Evolutionary conservation across 768 basidiomycete genomes (phyloP).

Genomic region (Butyriboletus loyo): DNA sequence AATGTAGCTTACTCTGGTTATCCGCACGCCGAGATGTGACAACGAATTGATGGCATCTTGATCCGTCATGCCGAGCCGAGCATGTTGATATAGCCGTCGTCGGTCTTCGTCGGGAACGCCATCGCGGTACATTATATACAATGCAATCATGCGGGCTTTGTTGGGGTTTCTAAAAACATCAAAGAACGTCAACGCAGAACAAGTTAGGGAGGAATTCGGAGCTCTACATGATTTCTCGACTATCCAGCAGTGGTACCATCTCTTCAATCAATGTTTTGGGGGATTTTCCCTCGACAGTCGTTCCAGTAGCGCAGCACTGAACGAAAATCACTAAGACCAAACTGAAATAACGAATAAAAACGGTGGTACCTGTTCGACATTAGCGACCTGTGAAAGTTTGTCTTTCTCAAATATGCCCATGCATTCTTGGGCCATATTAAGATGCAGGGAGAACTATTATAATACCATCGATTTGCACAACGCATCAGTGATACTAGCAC

Average conservation of each 20-base stretch:
- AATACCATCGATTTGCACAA: not conserved
- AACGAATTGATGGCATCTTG: conserved; percentile 93
- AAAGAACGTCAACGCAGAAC: not conserved
- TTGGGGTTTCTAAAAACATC: conserved; percentile 61
- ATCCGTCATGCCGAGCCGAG: conserved; percentile 79
- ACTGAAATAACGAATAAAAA: not conserved
- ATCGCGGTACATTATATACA: conserved; percentile 92
- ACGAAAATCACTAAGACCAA: not conserved
- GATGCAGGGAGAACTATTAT: conserved; percentile 85
- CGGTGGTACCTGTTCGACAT: conserved; percentile 78
- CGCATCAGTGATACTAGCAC: conserved; percentile 4
- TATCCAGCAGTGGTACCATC: conserved; percentile 95
- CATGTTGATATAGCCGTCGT: conserved; percentile 92
- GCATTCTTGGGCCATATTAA: conserved; percentile 97
- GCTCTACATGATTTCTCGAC: conserved; percentile 75
- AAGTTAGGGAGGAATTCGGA: not conserved
- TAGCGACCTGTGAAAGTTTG: conserved; percentile 77
- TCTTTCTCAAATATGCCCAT: conserved; percentile 91
- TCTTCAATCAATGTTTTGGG: conserved; percentile 95
- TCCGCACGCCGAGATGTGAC: conserved; percentile 74
- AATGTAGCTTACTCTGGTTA: conserved; percentile 63
- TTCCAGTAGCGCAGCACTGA: conserved; percentile 91
- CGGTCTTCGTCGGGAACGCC: conserved; percentile 99
- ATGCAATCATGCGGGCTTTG: conserved; percentile 94
- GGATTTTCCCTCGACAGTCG: conserved; percentile 88